phyloP scores from a whole-genome alignment of 148 eudicot genomes.

The Vaccinium darrowii region DNA sequence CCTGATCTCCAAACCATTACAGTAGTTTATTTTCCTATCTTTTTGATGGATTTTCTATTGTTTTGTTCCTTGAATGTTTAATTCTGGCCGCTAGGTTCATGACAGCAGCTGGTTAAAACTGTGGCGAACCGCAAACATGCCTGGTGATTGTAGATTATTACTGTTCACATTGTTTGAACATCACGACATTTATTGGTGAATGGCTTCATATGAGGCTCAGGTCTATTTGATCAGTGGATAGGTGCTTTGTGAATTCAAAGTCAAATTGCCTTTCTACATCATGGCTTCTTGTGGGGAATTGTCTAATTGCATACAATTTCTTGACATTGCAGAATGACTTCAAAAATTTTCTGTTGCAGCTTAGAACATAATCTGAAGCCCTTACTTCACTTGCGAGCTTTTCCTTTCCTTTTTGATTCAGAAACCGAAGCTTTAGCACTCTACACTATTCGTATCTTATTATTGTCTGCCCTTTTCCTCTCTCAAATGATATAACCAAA shows the following conservation, averaged over 20 bases:
- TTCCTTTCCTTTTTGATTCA: not conserved
- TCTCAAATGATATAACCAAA: not conserved
- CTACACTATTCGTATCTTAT: not conserved
- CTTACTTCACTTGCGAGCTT: not conserved
- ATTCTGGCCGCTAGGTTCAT: not conserved
- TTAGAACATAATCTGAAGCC: not conserved
- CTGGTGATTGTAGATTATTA: not conserved
- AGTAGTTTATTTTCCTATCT: not conserved
- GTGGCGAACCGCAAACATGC: not conserved
- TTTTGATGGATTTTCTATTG: not conserved
- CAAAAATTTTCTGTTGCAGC: not conserved
- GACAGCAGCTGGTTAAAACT: not conserved
- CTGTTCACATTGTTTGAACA: not conserved
- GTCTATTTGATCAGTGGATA: not conserved
- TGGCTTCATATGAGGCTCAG: not conserved
- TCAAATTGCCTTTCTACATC: not conserved
- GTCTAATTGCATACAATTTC: not conserved
- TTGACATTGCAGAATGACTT: not conserved
- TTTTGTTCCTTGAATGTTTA: not conserved
- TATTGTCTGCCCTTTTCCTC: not conserved
- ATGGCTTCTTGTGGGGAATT: not conserved
- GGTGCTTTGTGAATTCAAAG: not conserved
- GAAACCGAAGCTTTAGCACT: not conserved
- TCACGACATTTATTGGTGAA: not conserved
- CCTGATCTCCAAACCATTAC: not conserved